Evolutionary conservation across 768 basidiomycete species (phyloP), one percentile per base, ranked within the genome.

Genomic region (Tulasnella sp.): DNA sequence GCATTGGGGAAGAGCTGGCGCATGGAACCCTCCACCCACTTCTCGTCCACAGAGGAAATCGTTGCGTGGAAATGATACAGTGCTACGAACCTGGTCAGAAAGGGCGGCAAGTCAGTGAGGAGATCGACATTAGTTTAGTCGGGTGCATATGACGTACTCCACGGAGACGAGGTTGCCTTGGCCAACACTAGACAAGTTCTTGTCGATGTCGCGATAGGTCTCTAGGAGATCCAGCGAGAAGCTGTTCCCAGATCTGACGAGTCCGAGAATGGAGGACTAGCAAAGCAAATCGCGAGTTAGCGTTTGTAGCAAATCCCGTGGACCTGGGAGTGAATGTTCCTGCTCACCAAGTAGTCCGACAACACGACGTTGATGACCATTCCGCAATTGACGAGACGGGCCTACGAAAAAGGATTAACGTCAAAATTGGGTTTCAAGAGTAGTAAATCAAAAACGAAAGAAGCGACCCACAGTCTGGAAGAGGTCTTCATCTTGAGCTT

Each of bases 161-260:
- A 88, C 67, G 0, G 87, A 86, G 61, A 81, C 80, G 41, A 79
- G 81, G 65, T 89, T 89, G 51, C 88, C 88, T 24, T 41, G 17
- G 34, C 88, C 88, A 8, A 80, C 77, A 32, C 79, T 75, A 59
- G 79, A 78, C 0, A 78, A 74, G 47, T 76, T 73, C 73, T 80
- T 76, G 50, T 74, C 74, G 21, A 26, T 44, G 24, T 53, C 29
- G 29, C 26, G 55, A 44, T 48, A 21, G 56, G 48, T 44, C 53
- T 54, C 58, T 26, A 52, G 13, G n/a, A 45, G 51, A 64, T 87
- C 76, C 38, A 89, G 72, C 56, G 85, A 77, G 86, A 86, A 89
- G 43, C 71, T 68, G 61, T 72, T 71, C 2, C 80, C 79, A 64
- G 88, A 83, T 26, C 79, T 74, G n/a, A 77, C 79, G 13, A 87